Evolutionary conservation across 768 basidiomycete species (phyloP).

Genomic region (Lactarius psammicola): DNA sequence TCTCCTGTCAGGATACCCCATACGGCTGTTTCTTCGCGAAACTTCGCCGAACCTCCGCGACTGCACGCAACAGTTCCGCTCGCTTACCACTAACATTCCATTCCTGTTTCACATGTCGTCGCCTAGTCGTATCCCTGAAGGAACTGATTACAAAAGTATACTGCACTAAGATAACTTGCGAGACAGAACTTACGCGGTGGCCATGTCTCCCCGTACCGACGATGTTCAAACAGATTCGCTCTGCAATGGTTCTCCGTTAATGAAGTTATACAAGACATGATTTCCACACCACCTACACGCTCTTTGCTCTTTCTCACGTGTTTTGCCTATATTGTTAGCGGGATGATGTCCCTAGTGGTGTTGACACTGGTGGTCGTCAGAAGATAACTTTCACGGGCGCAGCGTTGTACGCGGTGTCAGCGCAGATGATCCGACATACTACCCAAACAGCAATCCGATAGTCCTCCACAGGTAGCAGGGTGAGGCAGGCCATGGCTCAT

Average conservation of each 20-base stretch:
- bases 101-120: not conserved
- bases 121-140: not conserved
- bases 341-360: not conserved
- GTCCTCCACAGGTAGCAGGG: not conserved
- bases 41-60: not conserved
- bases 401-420: not conserved
- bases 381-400: not conserved
- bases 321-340: not conserved
- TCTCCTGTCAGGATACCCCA: not conserved
- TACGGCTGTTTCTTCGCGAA: not conserved
- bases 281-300: not conserved
- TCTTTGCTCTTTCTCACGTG: not conserved
- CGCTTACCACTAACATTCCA: not conserved
- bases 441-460: not conserved
- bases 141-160: not conserved
- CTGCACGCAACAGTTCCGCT: not conserved
- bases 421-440: not conserved
- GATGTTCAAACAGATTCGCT: not conserved
- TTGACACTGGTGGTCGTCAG: not conserved
- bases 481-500: not conserved
- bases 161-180: not conserved
- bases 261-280: not conserved
- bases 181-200: not conserved
- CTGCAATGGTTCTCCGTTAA: not conserved
- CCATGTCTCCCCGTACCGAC: not conserved